Conservation (phyloP, 305 asterid species). For the Lippia alba region DNA sequence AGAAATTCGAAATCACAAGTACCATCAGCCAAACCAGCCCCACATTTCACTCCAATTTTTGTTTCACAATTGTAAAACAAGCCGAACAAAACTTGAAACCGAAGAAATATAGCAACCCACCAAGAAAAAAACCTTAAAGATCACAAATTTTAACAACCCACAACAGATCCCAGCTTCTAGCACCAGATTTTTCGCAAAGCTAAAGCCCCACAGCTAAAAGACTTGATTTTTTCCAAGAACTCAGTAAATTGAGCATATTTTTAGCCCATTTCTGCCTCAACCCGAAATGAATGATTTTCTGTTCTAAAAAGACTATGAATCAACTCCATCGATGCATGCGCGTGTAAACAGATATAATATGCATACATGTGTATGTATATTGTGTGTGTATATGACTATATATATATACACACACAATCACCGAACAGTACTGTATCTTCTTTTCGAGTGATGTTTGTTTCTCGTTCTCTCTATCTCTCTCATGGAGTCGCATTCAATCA, state of each 20-base stretch:
- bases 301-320: neutral
- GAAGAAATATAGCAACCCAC: too few relatives aligned
- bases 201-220: constrained; percentile 8
- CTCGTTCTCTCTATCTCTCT: constrained; percentile 15
- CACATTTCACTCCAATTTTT: constrained; percentile 29
- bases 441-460: neutral
- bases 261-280: constrained; percentile 8
- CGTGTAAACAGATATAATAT: neutral
- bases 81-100: neutral
- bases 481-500: constrained; percentile 3
- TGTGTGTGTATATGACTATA: too few relatives aligned
- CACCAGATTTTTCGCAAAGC: constrained; percentile 9
- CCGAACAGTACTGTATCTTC: too few relatives aligned
- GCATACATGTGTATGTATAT: too few relatives aligned
- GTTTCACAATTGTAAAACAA: neutral
- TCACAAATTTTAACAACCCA: neutral
- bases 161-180: constrained; percentile 34
- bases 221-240: neutral
- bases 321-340: constrained; percentile 10
- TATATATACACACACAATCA: too few relatives aligned
- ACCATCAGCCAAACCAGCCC: constrained; percentile 18
- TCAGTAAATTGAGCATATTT: constrained; percentile 15
- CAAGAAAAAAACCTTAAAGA: neutral
- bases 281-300: neutral
- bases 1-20: neutral